Evolutionary conservation across 2,329 filamentous ascomycete genomes (phyloP).

Genomic region (Grosmannia clavigera): DNA sequence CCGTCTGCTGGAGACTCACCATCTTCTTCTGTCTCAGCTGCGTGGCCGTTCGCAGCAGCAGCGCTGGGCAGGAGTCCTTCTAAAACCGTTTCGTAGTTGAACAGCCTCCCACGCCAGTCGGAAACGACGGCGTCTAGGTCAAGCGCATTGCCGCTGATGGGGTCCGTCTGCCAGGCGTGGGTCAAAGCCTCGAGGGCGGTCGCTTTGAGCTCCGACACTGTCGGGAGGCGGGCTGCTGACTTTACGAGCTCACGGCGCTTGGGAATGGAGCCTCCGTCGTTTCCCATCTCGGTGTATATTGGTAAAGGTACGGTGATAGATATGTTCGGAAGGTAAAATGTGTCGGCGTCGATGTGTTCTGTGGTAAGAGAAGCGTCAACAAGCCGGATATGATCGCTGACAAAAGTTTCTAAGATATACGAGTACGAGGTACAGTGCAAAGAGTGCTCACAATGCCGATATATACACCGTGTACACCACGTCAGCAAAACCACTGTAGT

Average conservation of each 20-base stretch:
- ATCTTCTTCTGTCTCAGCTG: slow-evolving; percentile 23
- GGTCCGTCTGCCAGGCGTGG: slow-evolving; percentile 79
- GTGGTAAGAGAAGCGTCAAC: not conserved
- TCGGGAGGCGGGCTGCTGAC: slow-evolving; percentile 72
- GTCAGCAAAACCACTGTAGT: not conserved
- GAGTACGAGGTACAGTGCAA: not conserved
- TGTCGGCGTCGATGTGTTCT: not conserved
- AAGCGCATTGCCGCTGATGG: slow-evolving; percentile 68
- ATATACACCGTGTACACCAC: not conserved
- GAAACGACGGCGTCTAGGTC: slow-evolving; percentile 63
- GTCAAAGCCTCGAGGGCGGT: slow-evolving; percentile 72
- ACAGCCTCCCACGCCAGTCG: slow-evolving; percentile 71
- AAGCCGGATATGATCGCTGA: not conserved
- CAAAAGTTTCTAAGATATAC: not conserved
- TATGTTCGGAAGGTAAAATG: not conserved
- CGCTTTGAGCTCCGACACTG: slow-evolving; percentile 78
- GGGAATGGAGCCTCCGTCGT: slow-evolving; percentile 94
- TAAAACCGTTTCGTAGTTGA: slow-evolving; percentile 88
- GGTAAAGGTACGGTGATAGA: not conserved
- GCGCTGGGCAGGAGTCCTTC: slow-evolving; percentile 32
- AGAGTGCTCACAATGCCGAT: not conserved
- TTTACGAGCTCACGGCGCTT: slow-evolving; percentile 94
- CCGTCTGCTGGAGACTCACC: slow-evolving; percentile 15
- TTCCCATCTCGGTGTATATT: slow-evolving; percentile 57
- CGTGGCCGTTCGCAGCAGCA: not conserved